Evolutionary conservation across 2,329 filamentous ascomycete species (phyloP), one percentile per base, ranked within the genome.

Genomic region (Alternaria novae-zelandiae): DNA sequence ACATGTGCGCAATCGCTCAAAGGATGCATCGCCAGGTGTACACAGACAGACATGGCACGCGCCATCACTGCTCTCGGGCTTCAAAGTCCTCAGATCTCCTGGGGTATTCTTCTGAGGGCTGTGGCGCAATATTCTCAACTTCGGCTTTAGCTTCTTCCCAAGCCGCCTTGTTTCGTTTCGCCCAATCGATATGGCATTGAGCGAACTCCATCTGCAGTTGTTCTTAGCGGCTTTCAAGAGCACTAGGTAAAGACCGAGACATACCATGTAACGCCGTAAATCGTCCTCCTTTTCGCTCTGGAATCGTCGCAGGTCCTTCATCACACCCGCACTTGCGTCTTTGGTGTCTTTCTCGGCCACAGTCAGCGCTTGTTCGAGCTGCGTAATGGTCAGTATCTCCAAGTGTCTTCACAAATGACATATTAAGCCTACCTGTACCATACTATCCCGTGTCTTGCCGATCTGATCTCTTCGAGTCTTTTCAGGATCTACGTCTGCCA

Each of bases 271-370:
- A 67, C 92, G 89, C 76, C 90, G 90, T 74, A 99, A 80, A 78
- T 99, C 96, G 54, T 95, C 93, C 82, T 99, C 96, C 81, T 99
- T 99, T 81, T 98, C 94, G 63, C 85, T 86, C 81, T 99, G 96
- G 81, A 99, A 99, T 64, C 96, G 86, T 83, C 94, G 93, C 64
- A 99, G 83, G 77, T 99, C 96, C 73, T 92, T 91, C 71, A 99
- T 81, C 5, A 98, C 93, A 56, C 93, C 96, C 3, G 88, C 85
- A 75, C 94, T 97, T 9, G 96, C 96, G 74, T 98, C 93, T 78
- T 92, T 94, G 64, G 98, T 96, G 77, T 99, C 96, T 74, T 93
- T 90, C 66, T 94, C 93, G 5, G 94, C 92, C 5, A 92, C 94
- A 30, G 93, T 88, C 61, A 97, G 87, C 1, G 96, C 96, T 83